Percentiles rank a stretch among this genome's conserved stretches.
phyloP scores from a whole-genome alignment of 495 filamentous ascomycete species.

The Penicillium lividum region DNA sequence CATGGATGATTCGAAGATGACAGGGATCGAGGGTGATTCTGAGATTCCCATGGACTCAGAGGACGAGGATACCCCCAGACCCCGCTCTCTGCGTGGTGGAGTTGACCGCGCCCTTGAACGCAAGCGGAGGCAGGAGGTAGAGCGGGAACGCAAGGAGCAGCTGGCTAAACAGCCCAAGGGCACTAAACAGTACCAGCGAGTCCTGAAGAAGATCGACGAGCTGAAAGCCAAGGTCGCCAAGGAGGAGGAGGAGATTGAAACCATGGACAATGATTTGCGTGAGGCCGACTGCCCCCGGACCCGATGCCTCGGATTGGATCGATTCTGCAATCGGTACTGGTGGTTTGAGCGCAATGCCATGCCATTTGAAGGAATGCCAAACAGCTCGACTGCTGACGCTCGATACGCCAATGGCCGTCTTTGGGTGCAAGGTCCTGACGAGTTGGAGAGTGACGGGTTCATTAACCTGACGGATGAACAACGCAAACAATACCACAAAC shows the following conservation, averaged over 20 bases:
- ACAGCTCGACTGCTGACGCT: constrained; percentile 82
- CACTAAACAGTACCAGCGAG: constrained; percentile 84
- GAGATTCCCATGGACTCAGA: constrained; percentile 58
- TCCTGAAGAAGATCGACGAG: constrained; percentile 84
- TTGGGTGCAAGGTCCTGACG: constrained; percentile 95
- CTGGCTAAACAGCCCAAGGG: constrained; percentile 79
- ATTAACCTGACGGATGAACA: constrained; percentile 75
- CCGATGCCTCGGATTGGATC: constrained; percentile 82
- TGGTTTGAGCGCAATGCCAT: constrained; percentile 99
- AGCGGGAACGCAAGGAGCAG: constrained; percentile 76
- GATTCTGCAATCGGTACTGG: constrained; percentile 98
- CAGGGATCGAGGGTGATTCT: constrained; percentile 61
- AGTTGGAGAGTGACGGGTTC: constrained; percentile 81
- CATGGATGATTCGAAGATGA: constrained; percentile 65
- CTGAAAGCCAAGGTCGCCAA: constrained; percentile 75
- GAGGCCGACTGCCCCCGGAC: constrained; percentile 92
- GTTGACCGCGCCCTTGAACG: constrained; percentile 74
- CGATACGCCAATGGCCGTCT: constrained; percentile 91
- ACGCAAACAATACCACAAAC: constrained; percentile 56
- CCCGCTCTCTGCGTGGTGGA: constrained; percentile 75
- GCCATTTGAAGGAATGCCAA: constrained; percentile 87
- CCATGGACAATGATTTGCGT: constrained; percentile 85
- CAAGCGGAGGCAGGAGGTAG: constrained; percentile 80
- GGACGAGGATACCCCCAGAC: constrained; percentile 58
- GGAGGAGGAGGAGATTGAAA: constrained; percentile 79